Base-by-base conservation (phyloP, 2,329 filamentous ascomycete species). In the Trichoderma harzianum region DNA sequence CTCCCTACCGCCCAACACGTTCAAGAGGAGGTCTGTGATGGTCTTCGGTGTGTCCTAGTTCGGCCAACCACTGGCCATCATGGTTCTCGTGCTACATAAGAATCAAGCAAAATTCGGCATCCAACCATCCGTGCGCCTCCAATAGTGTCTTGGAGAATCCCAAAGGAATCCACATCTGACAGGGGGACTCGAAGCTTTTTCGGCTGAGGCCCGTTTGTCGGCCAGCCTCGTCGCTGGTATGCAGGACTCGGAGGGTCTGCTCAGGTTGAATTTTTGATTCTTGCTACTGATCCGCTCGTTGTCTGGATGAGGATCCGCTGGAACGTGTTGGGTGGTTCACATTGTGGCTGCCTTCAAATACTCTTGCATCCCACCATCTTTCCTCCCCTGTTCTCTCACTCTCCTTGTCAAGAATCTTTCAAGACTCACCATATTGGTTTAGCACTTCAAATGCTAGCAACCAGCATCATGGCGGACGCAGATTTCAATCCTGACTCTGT, bases 401-500 rank as follows among this genome's bases (percentile, higher is more conserved):
- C 60, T n/a, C 58, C 43, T 24, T 7, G 47, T 30, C 21, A 43
- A 28, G 21, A 21, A 30, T 24, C 36, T 24, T 16, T 32, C 16
- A 26, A 0, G 0, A 21, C 34, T 39, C 32, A 39, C 30, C 8
- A 26, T 24, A 10, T 18, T 34, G 26, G 7, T 32, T 26, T 8
- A 60, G 26, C 53, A 32, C 26, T 6, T 39, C 5, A 18, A 14
- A 30, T 43, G 21, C 30, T 32, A 32, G 55, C 55, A 61, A 12
- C 30, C 21, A n/a, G 11, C 24, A 55, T 14, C 58, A 71, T 71
- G 69, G 47, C 69, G 36, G 62, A 71, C 24, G 3, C 58, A 16
- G 36, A 51, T 3, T 72, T 72, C 36, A 69, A 72, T 30, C 66
- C 71, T 16, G 24, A 70, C 18, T 26, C 66, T 34, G 71, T 72